Base-by-base conservation (phyloP, 805 yeast genomes). In the Blastobotrys robertii region DNA sequence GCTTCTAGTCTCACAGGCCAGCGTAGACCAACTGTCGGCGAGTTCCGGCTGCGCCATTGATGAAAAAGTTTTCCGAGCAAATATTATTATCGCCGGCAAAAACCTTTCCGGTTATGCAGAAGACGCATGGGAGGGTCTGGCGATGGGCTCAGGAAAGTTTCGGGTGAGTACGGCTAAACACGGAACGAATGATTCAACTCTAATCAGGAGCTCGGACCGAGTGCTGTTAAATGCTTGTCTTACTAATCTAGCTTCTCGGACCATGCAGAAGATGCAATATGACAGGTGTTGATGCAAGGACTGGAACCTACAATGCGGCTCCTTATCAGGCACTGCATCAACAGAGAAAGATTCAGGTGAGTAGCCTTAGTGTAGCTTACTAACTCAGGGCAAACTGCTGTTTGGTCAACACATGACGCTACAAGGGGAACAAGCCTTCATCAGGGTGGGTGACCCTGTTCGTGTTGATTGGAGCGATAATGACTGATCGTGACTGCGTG, bases 241-340 rank as follows among this genome's bases (percentile, higher is more conserved):
- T 34, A 36, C 22, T 31, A 12, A 14, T 11, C 32, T 58, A 41
- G 37, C 42, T 43, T 50, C 52, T 45, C 15, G 66, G 51, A 39
- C 56, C 46, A 37, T 70, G 74, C 45, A 59, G 65, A 15, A 50
- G 74, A 33, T 70, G 74, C 47, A 66, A 65, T 40, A 68, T 70
- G 73, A 61, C 70, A n/a, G 63, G 70, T 2, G 62, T 68, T 9
- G 63, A 67, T 15, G 50, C 51, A 10, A 54, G 52, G 5, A 54
- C 62, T n/a, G 74, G 73, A 1, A 45, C 47, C 13, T 43, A 56
- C 19, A 65, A 65, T 45, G 43, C 57, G 4, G 49, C 49, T 8
- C 62, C 70, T 9, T 67, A 59, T 43, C 51, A 57, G 40, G 57
- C 58, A 19, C 50, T 70, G 14, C 57, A 64, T 7, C 55, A 57